These are phyloP conservation scores for Capsella rubella DNA, from an alignment of 441 rosid species.

Conservation along the genomic window DNA sequence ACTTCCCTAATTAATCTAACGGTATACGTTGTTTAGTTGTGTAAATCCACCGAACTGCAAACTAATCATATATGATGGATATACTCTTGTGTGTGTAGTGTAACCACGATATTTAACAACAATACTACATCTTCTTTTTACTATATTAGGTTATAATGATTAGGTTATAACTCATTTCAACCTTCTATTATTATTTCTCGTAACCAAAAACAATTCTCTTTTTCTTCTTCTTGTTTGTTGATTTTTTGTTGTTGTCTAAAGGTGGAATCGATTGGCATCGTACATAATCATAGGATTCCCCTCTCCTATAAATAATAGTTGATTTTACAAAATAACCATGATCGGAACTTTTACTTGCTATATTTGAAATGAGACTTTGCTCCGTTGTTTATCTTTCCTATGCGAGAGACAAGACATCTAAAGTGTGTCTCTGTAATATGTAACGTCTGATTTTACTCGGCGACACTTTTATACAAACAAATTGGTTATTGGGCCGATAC, in stretches of 20 bases:
- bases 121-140: background rate
- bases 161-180: too few relatives aligned
- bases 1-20: too few relatives aligned
- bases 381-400: background rate
- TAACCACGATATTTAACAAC: background rate
- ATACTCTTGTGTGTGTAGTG: too few relatives aligned
- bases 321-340: constrained; percentile 23
- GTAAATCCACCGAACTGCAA: too few relatives aligned
- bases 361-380: background rate
- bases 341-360: constrained; percentile 13
- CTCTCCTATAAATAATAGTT: constrained; percentile 17
- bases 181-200: background rate
- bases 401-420: constrained; percentile 4
- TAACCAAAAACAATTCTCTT: background rate
- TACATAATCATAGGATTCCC: constrained; percentile 37
- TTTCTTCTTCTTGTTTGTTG: too few relatives aligned
- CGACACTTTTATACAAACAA: background rate
- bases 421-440: background rate
- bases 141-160: background rate
- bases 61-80: too few relatives aligned
- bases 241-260: background rate
- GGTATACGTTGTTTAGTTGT: too few relatives aligned
- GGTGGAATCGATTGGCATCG: constrained; percentile 10
- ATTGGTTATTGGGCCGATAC: background rate
- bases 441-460: background rate